Evolutionary conservation across 2,329 filamentous ascomycete species (phyloP).

Genomic region (Fusarium poae): DNA sequence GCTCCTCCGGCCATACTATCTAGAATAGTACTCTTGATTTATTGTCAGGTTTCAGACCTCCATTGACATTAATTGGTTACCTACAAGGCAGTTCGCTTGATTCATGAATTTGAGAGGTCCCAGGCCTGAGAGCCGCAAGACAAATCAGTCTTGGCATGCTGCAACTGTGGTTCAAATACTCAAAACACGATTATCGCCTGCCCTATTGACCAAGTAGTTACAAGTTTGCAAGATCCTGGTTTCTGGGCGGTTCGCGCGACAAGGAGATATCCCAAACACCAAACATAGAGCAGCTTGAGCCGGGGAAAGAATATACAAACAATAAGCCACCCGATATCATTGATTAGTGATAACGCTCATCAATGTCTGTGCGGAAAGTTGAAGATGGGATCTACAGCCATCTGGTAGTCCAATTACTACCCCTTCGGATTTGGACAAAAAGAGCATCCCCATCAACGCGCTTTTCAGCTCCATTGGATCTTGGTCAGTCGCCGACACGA

Average conservation of each 20-base stretch:
- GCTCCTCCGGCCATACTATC: constrained; percentile 9
- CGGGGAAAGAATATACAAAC: background rate
- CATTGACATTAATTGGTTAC: constrained; percentile 1
- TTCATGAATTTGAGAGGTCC: background rate
- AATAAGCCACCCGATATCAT: background rate
- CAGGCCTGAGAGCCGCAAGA: background rate
- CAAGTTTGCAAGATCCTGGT: background rate
- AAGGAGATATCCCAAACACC: background rate
- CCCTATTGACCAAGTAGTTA: background rate
- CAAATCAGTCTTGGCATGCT: background rate
- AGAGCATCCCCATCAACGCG: constrained; percentile 22
- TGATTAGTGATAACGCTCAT: constrained; percentile 26
- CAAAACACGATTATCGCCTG: constrained; percentile 1
- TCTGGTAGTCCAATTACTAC: constrained; percentile 39
- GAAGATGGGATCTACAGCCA: constrained; percentile 41
- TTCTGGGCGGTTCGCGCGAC: background rate
- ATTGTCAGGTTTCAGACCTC: constrained; percentile 7
- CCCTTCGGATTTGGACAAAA: constrained; percentile 37
- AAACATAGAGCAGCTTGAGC: background rate
- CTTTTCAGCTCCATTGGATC: constrained; percentile 39
- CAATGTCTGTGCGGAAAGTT: constrained; percentile 23
- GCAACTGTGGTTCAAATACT: background rate
- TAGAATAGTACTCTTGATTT: too few species aligned
- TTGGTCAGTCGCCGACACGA: constrained; percentile 1
- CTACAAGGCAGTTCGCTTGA: background rate